These are phyloP conservation scores for Lactarius pseudohatsudake DNA, from an alignment of 768 basidiomycete genomes.

Conservation along the genomic window DNA sequence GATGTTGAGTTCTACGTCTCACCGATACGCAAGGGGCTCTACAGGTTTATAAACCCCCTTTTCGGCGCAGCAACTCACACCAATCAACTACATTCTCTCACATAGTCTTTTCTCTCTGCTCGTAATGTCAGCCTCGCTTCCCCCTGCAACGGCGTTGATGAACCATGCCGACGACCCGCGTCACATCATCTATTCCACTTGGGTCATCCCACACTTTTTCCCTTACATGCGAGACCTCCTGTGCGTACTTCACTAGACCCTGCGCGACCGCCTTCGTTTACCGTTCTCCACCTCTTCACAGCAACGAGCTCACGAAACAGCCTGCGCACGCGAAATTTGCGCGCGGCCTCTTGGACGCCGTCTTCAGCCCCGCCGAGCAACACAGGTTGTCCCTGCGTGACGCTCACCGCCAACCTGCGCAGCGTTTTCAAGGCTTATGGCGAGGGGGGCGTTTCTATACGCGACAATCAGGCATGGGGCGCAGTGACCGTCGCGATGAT, in stretches of 20 bases:
- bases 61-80: neutral
- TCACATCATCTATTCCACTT: slow-evolving; percentile 1
- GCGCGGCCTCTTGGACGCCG: slow-evolving; percentile 1
- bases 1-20: neutral
- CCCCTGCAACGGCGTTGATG: slow-evolving; percentile 5
- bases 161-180: slow-evolving; percentile 3
- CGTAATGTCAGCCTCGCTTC: neutral
- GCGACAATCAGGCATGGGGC: neutral
- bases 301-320: slow-evolving; percentile 10
- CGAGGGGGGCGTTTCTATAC: neutral
- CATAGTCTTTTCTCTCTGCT: neutral
- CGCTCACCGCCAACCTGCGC: neutral
- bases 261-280: neutral
- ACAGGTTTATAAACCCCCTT: neutral
- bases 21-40: neutral
- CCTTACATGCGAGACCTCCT: slow-evolving; percentile 6
- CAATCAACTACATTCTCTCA: neutral
- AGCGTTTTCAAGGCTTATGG: slow-evolving; percentile 1
- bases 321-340: neutral
- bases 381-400: slow-evolving; percentile 5
- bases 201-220: slow-evolving; percentile 4
- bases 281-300: neutral
- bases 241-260: neutral
- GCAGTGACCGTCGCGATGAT: slow-evolving; percentile 1
- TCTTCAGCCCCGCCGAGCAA: neutral